A percentile compares a stretch with the other conserved stretches of the same genome.
These are phyloP conservation scores for Aspergillus conjunctus DNA, from an alignment of 495 filamentous ascomycete species.

Conservation along the genomic window DNA sequence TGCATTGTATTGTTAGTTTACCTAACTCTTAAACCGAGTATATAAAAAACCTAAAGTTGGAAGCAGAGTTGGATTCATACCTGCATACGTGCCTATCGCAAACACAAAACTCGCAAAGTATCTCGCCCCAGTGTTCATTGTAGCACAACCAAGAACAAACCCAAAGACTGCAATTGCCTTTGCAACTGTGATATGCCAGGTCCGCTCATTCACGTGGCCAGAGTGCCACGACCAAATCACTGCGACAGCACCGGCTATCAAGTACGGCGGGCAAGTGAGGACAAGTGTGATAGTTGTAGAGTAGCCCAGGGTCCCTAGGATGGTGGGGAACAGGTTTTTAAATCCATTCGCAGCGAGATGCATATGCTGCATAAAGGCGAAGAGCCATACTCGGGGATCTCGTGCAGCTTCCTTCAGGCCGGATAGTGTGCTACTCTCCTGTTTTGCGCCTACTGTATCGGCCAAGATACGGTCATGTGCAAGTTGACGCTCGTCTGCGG, in stretches of 20 bases:
- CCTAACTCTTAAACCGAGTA: not conserved
- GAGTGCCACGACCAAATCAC: conserved; percentile 47
- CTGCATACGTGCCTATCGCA: conserved; percentile 27
- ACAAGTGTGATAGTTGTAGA: conserved; percentile 54
- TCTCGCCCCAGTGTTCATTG: conserved; percentile 25
- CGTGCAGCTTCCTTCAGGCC: conserved; percentile 25
- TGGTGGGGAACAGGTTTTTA: conserved; percentile 59
- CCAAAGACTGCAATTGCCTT: conserved; percentile 47
- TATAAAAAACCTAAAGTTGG: too few relatives aligned
- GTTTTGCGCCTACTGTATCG: conserved; percentile 39
- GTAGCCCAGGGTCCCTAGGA: conserved; percentile 55
- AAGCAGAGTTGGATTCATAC: too few relatives aligned
- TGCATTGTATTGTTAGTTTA: not conserved
- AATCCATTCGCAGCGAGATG: conserved; percentile 39
- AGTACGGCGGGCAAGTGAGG: conserved; percentile 55
- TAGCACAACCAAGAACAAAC: conserved; percentile 41
- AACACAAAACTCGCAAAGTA: conserved; percentile 28
- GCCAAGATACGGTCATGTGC: conserved; percentile 21
- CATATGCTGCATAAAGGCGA: conserved; percentile 32
- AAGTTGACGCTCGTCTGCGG: conserved; percentile 19
- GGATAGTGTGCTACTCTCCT: conserved; percentile 19
- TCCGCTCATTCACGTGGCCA: conserved; percentile 51
- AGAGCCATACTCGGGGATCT: conserved; percentile 44
- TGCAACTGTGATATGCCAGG: conserved; percentile 47
- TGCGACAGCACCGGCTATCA: conserved; percentile 47